Evolutionary conservation across 208 protist species (phyloP).

Genomic region (Acanthamoeba divionensis): DNA sequence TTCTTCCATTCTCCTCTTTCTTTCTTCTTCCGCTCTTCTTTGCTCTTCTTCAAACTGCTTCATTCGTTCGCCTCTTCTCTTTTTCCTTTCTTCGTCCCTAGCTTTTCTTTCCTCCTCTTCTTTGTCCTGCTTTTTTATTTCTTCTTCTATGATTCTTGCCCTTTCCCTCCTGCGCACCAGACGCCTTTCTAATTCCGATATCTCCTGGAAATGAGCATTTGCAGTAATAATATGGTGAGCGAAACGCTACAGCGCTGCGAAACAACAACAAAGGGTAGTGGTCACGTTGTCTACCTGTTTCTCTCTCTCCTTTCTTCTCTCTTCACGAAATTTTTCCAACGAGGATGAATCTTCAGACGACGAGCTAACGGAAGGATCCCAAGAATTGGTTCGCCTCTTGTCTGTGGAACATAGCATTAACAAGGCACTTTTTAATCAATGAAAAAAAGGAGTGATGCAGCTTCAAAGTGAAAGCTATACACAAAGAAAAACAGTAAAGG

Average conservation of each 20-base stretch:
- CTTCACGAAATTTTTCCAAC: too few relatives aligned
- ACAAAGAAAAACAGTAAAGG: not conserved
- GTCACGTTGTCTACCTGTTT: too few relatives aligned
- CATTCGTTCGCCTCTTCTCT: not conserved
- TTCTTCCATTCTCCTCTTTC: conserved; percentile 1
- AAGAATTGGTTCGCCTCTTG: not conserved
- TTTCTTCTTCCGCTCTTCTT: conserved; percentile 22
- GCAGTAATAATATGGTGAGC: too few relatives aligned
- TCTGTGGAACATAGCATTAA: not conserved
- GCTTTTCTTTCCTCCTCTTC: not conserved
- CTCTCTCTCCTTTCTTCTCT: too few relatives aligned
- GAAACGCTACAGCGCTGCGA: too few relatives aligned
- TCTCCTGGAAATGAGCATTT: too few relatives aligned
- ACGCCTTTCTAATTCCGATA: too few relatives aligned
- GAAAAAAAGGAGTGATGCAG: not conserved
- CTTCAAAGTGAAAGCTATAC: not conserved
- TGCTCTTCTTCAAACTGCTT: conserved; percentile 27
- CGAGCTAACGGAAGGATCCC: too few relatives aligned
- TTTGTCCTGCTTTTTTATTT: not conserved
- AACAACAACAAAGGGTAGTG: too few relatives aligned
- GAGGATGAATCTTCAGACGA: too few relatives aligned
- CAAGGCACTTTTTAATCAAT: not conserved
- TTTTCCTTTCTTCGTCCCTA: not conserved
- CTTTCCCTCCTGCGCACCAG: too few relatives aligned
- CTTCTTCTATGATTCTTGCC: not conserved